A percentile compares a stretch with the other conserved stretches of the same genome.
These are phyloP conservation scores for Pestalotiopsis sp. DNA, from an alignment of 2,329 filamentous ascomycete genomes.

Conservation along the genomic window DNA sequence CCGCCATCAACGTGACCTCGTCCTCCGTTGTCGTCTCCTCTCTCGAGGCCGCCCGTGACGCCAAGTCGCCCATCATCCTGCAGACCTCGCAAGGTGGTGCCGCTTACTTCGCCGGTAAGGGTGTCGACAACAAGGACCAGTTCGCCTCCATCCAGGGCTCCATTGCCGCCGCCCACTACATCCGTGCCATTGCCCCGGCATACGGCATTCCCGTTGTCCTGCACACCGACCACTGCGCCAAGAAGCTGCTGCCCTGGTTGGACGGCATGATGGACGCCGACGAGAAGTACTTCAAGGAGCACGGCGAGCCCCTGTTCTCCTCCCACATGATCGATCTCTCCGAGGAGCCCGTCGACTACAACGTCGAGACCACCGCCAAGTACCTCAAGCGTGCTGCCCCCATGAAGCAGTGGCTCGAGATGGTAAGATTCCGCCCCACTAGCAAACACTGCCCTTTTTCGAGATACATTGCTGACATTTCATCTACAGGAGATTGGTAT, in stretches of 20 bases:
- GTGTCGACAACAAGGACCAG: constrained; percentile 80
- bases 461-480: background rate
- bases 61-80: constrained; percentile 89
- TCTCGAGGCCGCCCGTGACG: constrained; percentile 92
- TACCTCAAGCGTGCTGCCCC: constrained; percentile 94
- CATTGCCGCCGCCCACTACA: constrained; percentile 90
- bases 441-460: background rate
- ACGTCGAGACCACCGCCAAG: constrained; percentile 88
- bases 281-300: constrained; percentile 91
- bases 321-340: constrained; percentile 99
- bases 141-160: constrained; percentile 85
- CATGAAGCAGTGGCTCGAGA: constrained; percentile 99
- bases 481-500: constrained; percentile 73
- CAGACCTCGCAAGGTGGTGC: constrained; percentile 93
- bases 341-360: constrained; percentile 87
- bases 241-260: constrained; percentile 98
- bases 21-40: constrained; percentile 84
- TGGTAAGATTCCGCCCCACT: constrained; percentile 61
- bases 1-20: constrained; percentile 91
- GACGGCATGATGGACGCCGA: constrained; percentile 95
- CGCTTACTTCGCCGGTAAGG: constrained; percentile 92
- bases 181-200: constrained; percentile 81
- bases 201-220: constrained; percentile 93
- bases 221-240: constrained; percentile 98
- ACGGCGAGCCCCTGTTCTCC: constrained; percentile 91